phyloP scores from a whole-genome alignment of 495 filamentous ascomycete genomes.

The Cudoniella acicularis region DNA sequence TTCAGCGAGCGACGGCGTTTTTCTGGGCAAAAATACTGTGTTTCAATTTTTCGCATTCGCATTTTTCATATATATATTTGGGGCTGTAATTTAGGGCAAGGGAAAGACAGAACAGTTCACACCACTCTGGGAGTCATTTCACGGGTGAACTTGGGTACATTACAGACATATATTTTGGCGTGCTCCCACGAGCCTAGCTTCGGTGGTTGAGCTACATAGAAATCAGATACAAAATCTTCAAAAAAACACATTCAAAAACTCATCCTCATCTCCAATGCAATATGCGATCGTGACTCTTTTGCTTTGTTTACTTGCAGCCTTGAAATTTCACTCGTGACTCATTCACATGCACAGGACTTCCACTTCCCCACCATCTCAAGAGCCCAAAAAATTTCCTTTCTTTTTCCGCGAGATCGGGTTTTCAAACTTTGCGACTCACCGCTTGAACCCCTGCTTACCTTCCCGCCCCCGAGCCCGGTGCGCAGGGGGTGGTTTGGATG shows the following conservation, averaged over 20 bases:
- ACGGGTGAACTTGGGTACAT: not conserved
- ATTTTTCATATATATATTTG: not conserved
- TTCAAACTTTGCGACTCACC: not conserved
- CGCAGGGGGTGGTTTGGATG: too few relatives aligned
- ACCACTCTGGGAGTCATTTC: conserved; percentile 1
- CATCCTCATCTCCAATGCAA: not conserved
- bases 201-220: not conserved
- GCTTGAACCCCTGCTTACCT: not conserved
- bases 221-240: not conserved
- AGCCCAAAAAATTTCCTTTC: too few relatives aligned
- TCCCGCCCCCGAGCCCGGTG: not conserved
- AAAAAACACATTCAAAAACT: not conserved
- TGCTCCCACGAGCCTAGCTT: not conserved
- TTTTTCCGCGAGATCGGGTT: not conserved
- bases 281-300: not conserved
- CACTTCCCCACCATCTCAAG: not conserved
- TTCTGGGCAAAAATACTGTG: not conserved
- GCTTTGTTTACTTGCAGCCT: not conserved
- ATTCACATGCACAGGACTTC: not conserved
- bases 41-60: not conserved
- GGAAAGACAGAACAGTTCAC: not conserved
- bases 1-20: not conserved
- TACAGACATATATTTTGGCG: not conserved
- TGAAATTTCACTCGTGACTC: not conserved
- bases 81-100: too few relatives aligned